Percentiles rank a stretch among this genome's conserved stretches.
These are phyloP conservation scores for Phaeolepiota aurea DNA, from an alignment of 768 basidiomycete genomes.

Conservation along the genomic window DNA sequence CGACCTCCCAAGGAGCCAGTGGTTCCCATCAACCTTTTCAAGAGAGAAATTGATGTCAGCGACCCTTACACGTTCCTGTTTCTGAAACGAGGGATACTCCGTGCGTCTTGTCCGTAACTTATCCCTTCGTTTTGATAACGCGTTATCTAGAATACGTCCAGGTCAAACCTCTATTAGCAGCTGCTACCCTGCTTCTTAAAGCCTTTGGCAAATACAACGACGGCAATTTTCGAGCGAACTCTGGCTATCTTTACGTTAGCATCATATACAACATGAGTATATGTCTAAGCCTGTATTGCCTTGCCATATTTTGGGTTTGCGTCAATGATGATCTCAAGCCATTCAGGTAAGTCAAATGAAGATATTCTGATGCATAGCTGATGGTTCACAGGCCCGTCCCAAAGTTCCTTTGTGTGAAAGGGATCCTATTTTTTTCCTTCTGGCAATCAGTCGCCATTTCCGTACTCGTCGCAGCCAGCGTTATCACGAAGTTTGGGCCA, in stretches of 20 bases:
- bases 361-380: neutral
- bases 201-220: slow-evolving; percentile 82
- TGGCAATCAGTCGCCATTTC: slow-evolving; percentile 92
- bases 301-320: slow-evolving; percentile 96
- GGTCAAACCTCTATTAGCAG: slow-evolving; percentile 84
- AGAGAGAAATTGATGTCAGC: slow-evolving; percentile 81
- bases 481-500: slow-evolving; percentile 73
- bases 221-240: slow-evolving; percentile 74
- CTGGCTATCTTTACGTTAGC: slow-evolving; percentile 89
- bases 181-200: slow-evolving; percentile 81
- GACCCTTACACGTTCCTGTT: slow-evolving; percentile 94
- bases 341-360: slow-evolving; percentile 50
- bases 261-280: slow-evolving; percentile 82
- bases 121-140: neutral
- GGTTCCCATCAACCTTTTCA: slow-evolving; percentile 81
- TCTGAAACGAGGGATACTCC: slow-evolving; percentile 90
- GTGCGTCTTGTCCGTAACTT: slow-evolving; percentile 31
- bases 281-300: slow-evolving; percentile 75
- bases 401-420: slow-evolving; percentile 98
- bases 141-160: slow-evolving; percentile 85
- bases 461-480: slow-evolving; percentile 75
- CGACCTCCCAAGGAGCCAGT: slow-evolving; percentile 81
- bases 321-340: slow-evolving; percentile 85
- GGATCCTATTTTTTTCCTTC: slow-evolving; percentile 96
- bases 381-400: slow-evolving; percentile 63